phyloP scores from a whole-genome alignment of 2,329 filamentous ascomycete species.

The Calonectria henricotiae region DNA sequence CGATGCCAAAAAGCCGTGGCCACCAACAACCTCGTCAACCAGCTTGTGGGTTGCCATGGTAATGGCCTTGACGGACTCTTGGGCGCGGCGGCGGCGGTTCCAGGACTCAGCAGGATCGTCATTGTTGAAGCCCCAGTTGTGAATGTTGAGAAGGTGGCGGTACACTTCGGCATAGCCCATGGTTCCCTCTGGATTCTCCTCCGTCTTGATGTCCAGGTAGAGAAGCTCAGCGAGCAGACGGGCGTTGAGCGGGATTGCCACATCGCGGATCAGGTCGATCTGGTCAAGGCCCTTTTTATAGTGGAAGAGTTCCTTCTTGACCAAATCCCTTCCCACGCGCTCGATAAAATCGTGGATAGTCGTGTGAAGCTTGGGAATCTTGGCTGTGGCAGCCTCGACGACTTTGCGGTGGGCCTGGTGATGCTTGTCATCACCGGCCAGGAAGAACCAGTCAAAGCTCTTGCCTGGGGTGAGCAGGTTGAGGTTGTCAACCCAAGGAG shows the following conservation, averaged over 20 bases:
- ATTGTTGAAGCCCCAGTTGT: slow-evolving; percentile 66
- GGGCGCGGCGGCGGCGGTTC: slow-evolving; percentile 63
- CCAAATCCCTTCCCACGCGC: slow-evolving; percentile 59
- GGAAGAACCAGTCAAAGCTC: slow-evolving; percentile 61
- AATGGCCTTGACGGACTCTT: slow-evolving; percentile 59
- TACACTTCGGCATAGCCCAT: slow-evolving; percentile 63
- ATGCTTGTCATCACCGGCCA: slow-evolving; percentile 55
- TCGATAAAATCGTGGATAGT: slow-evolving; percentile 56
- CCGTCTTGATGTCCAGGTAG: slow-evolving; percentile 69
- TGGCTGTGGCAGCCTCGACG: slow-evolving; percentile 55
- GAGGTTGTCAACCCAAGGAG: slow-evolving; percentile 54
- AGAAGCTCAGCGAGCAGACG: slow-evolving; percentile 72
- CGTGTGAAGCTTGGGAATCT: slow-evolving; percentile 55
- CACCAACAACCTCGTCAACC: slow-evolving; percentile 57
- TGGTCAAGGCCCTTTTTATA: slow-evolving; percentile 59
- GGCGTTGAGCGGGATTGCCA: slow-evolving; percentile 74
- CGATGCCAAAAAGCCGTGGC: slow-evolving; percentile 53
- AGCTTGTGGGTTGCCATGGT: slow-evolving; percentile 60
- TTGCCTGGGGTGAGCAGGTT: slow-evolving; percentile 57
- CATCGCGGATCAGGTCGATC: slow-evolving; percentile 66
- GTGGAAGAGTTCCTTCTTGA: slow-evolving; percentile 59
- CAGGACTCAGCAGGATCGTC: slow-evolving; percentile 65
- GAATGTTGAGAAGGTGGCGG: slow-evolving; percentile 62
- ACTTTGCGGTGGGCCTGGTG: slow-evolving; percentile 50
- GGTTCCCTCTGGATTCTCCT: slow-evolving; percentile 67